Evolutionary conservation across 257 asterid species (phyloP).

Genomic region (Coffea eugenioides): DNA sequence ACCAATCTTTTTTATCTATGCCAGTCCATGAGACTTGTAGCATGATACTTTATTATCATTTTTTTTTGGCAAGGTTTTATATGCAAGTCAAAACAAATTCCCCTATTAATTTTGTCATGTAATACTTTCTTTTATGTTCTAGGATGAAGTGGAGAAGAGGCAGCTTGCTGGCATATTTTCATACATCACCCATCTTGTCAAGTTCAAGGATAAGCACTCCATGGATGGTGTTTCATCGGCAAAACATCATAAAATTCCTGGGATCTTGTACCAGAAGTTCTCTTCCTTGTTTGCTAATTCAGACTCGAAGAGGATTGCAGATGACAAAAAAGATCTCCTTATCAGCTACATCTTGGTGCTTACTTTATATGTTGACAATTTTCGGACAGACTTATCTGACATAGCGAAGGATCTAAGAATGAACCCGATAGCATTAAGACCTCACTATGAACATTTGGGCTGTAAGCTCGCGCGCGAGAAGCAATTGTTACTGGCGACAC

Average conservation of each 20-base stretch:
- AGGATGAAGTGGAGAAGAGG: constrained; percentile 54
- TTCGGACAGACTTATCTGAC: constrained; percentile 58
- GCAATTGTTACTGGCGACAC: constrained; percentile 44
- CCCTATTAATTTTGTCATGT: neutral
- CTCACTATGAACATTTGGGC: constrained; percentile 59
- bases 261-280: constrained; percentile 61
- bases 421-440: constrained; percentile 34
- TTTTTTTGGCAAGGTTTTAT: neutral
- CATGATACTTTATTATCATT: neutral
- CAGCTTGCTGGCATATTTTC: constrained; percentile 66
- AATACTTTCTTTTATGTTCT: constrained; percentile 14
- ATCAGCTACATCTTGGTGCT: constrained; percentile 74
- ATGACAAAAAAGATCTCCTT: constrained; percentile 53
- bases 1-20: neutral
- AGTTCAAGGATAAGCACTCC: constrained; percentile 71
- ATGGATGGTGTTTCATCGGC: constrained; percentile 72
- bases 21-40: neutral
- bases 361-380: constrained; percentile 66
- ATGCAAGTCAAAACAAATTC: neutral
- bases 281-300: constrained; percentile 50
- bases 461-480: constrained; percentile 69
- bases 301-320: constrained; percentile 41
- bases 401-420: constrained; percentile 79
- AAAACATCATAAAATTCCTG: constrained; percentile 62
- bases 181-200: constrained; percentile 76